A percentile compares a stretch with the other conserved stretches of the same genome.
phyloP scores from a whole-genome alignment of 2,329 filamentous ascomycete genomes.

The Hymenoscyphus albidus region DNA sequence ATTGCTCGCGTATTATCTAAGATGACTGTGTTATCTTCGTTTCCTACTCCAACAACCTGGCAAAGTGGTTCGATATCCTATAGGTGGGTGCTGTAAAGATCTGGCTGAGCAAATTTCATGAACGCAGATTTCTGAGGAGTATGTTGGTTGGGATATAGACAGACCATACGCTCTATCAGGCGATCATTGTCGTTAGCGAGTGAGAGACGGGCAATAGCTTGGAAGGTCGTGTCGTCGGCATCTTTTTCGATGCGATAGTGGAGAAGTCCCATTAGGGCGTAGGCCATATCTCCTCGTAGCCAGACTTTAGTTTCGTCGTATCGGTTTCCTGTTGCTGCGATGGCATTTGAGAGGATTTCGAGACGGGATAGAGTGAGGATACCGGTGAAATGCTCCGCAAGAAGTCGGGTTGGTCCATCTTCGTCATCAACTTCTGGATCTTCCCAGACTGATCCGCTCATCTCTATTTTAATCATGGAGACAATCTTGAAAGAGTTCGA shows the following conservation, averaged over 20 bases:
- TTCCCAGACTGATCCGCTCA: slow-evolving; percentile 7
- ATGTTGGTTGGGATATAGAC: slow-evolving; percentile 20
- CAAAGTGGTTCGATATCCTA: slow-evolving; percentile 36
- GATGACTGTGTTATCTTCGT: slow-evolving; percentile 32
- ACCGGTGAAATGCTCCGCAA: slow-evolving; percentile 25
- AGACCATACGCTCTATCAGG: slow-evolving; percentile 35
- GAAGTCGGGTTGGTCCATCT: slow-evolving; percentile 3
- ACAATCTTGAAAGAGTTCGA: slow-evolving; percentile 1
- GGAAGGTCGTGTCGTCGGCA: slow-evolving; percentile 32
- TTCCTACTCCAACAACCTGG: slow-evolving; percentile 33
- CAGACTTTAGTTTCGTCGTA: slow-evolving; percentile 8
- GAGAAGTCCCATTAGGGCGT: slow-evolving; percentile 33
- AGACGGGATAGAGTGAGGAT: slow-evolving; percentile 30
- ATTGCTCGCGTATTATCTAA: slow-evolving; percentile 31
- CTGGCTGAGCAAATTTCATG: slow-evolving; percentile 24
- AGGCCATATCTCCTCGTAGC: slow-evolving; percentile 29
- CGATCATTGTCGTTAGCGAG: slow-evolving; percentile 34
- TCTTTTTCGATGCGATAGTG: slow-evolving; percentile 26
- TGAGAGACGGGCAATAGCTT: slow-evolving; percentile 34
- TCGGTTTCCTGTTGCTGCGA: slow-evolving; percentile 28
- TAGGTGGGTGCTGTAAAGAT: slow-evolving; percentile 31
- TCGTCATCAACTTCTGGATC: slow-evolving; percentile 15
- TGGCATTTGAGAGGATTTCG: slow-evolving; percentile 29
- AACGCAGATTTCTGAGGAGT: slow-evolving; percentile 24
- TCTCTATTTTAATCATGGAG: slow-evolving; percentile 10